Evolutionary conservation across 2,329 filamentous ascomycete species (phyloP).

Genomic region (Xylaria multiplex): DNA sequence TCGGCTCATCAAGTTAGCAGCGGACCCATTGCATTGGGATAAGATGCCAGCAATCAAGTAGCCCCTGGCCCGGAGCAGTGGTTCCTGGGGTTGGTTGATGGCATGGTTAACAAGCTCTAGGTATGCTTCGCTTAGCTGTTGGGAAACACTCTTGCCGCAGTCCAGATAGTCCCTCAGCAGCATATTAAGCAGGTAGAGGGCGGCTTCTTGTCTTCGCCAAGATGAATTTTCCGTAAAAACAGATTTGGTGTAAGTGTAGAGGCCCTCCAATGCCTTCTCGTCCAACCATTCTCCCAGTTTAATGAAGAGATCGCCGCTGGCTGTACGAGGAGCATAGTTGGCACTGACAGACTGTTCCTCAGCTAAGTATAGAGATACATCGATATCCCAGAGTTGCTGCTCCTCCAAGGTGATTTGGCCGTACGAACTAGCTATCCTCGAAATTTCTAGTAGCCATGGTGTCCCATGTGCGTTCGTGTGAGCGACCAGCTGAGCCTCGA

Average conservation of each 20-base stretch:
- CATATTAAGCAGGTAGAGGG: conserved; percentile 86
- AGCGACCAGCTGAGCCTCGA: conserved; percentile 79
- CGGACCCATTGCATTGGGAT: conserved; percentile 73
- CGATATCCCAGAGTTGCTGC: conserved; percentile 94
- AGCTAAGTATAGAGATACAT: conserved; percentile 93
- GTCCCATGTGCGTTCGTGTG: conserved; percentile 69
- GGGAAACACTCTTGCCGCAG: conserved; percentile 74
- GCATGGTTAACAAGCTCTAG: conserved; percentile 83
- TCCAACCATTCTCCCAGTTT: conserved; percentile 93
- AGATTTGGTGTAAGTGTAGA: conserved; percentile 79
- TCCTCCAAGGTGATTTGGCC: conserved; percentile 92
- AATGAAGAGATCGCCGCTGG: conserved; percentile 89
- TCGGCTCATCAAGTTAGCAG: conserved; percentile 73
- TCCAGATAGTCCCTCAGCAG: conserved; percentile 86
- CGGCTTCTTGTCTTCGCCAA: conserved; percentile 78
- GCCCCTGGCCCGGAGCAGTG: conserved; percentile 84
- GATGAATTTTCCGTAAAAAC: conserved; percentile 70
- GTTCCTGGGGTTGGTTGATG: conserved; percentile 73
- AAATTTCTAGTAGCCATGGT: conserved; percentile 86
- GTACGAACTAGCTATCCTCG: conserved; percentile 86
- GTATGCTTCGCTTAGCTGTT: conserved; percentile 76
- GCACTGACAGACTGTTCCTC: conserved; percentile 95
- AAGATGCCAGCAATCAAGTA: conserved; percentile 87
- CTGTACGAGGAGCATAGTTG: conserved; percentile 94
- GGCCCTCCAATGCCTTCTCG: conserved; percentile 77